Evolutionary conservation across 345 rosid species (phyloP).

Genomic region (Clausena lansium): DNA sequence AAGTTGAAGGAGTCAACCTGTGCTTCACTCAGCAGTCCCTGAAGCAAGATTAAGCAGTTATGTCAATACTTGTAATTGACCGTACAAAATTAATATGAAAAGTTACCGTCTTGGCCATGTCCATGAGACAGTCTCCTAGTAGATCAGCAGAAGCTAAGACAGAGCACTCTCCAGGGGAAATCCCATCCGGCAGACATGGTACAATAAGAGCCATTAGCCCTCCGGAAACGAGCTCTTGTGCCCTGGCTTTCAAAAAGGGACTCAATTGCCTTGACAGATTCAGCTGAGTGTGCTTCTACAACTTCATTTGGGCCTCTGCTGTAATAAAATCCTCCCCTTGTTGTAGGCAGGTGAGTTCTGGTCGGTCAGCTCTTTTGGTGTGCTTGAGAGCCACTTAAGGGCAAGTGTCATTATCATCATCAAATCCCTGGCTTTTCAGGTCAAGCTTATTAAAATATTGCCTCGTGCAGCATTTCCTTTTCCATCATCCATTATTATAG

Average conservation of each 20-base stretch:
- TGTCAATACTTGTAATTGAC: neutral
- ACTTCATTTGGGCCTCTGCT: neutral
- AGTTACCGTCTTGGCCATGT: neutral
- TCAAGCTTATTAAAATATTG: too few species aligned
- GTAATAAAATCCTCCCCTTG: neutral
- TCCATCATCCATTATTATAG: too few species aligned
- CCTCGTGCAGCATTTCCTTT: too few species aligned
- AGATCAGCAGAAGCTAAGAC: neutral
- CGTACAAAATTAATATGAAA: neutral
- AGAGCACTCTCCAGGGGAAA: neutral
- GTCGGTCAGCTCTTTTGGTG: neutral
- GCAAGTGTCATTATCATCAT: too few species aligned
- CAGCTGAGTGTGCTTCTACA: neutral
- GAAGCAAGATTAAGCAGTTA: neutral
- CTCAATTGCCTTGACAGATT: neutral
- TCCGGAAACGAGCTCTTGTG: neutral
- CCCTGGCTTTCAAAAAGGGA: neutral
- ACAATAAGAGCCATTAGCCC: neutral
- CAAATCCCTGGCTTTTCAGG: too few species aligned
- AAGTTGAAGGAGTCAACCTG: neutral
- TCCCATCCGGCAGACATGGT: neutral
- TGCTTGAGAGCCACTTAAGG: too few species aligned
- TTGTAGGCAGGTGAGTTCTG: neutral
- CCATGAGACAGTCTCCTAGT: neutral
- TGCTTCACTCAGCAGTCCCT: neutral